These are phyloP conservation scores for Eucalyptus marginata DNA, from an alignment of 345 rosid genomes.

Conservation along the genomic window DNA sequence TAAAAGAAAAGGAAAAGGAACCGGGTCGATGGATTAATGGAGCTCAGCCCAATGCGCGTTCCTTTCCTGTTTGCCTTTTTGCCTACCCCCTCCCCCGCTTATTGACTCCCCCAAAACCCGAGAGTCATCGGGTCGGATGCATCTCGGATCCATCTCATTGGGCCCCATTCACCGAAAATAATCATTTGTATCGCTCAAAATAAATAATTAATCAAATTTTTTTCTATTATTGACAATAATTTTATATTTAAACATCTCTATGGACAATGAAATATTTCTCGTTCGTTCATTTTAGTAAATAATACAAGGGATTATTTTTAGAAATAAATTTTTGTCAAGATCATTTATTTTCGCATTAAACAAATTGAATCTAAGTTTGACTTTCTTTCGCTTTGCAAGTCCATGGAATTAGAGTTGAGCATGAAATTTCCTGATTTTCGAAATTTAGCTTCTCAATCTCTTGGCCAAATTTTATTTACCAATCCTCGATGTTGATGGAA, in stretches of 20 bases:
- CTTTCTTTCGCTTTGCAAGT: no score
- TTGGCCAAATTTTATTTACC: no score
- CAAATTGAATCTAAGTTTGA: no score
- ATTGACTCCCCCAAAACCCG: not conserved
- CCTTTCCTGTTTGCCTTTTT: not conserved
- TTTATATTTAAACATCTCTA: no score
- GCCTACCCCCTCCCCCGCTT: not conserved
- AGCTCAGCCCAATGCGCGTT: not conserved
- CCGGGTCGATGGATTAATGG: not conserved
- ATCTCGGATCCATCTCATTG: not conserved
- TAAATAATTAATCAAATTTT: fast-evolving
- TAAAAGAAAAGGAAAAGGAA: not conserved
- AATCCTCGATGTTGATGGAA: no score
- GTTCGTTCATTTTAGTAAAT: no score
- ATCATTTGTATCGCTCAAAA: fast-evolving
- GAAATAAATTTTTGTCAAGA: fast-evolving
- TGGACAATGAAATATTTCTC: fast-evolving
- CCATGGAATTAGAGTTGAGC: no score
- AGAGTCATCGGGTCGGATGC: not conserved
- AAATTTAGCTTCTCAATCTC: no score
- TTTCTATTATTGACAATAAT: fast-evolving
- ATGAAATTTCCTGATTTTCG: no score
- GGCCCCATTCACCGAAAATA: no score
- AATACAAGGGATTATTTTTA: no score
- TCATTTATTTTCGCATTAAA: fast-evolving